Percentiles rank a stretch among this genome's conserved stretches.
Evolutionary conservation across 306 rosid species (phyloP).

Genomic region (Fragaria iinumae): DNA sequence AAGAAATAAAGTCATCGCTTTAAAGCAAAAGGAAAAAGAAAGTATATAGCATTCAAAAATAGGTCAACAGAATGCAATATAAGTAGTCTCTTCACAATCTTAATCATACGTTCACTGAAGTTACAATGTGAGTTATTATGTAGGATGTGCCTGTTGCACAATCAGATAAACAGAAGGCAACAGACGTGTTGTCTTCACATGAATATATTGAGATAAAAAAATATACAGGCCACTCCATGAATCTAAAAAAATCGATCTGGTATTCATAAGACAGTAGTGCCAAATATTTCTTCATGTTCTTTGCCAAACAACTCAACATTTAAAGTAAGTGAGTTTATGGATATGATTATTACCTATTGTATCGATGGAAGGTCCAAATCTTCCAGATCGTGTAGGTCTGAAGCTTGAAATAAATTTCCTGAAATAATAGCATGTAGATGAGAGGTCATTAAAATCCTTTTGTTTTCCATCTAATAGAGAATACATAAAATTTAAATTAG

Average conservation of each 20-base stretch:
- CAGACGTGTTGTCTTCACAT: not conserved
- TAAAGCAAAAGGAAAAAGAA: not conserved
- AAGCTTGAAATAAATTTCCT: conserved; percentile 89
- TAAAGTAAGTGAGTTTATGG: conserved; percentile 12
- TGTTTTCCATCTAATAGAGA: not conserved
- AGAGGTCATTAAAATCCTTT: conserved; percentile 15
- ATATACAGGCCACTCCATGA: not conserved
- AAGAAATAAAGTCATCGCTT: not conserved
- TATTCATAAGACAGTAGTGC: not conserved
- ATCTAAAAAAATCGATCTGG: not conserved
- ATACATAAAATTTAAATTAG: not conserved
- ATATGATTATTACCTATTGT: conserved; percentile 55
- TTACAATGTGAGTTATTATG: not conserved
- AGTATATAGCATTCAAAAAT: not conserved
- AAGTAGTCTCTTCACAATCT: not conserved
- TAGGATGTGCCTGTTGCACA: not conserved
- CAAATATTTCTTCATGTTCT: not conserved
- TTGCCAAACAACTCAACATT: not conserved
- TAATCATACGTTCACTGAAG: not conserved
- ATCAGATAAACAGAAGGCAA: not conserved
- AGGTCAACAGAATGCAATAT: not conserved
- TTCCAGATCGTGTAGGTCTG: conserved; percentile 65
- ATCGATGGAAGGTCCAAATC: conserved; percentile 56
- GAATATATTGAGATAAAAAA: not conserved
- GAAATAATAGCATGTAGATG: conserved; percentile 28